phyloP scores from a whole-genome alignment of 106 monocot genomes.

The Acorus calamus region DNA sequence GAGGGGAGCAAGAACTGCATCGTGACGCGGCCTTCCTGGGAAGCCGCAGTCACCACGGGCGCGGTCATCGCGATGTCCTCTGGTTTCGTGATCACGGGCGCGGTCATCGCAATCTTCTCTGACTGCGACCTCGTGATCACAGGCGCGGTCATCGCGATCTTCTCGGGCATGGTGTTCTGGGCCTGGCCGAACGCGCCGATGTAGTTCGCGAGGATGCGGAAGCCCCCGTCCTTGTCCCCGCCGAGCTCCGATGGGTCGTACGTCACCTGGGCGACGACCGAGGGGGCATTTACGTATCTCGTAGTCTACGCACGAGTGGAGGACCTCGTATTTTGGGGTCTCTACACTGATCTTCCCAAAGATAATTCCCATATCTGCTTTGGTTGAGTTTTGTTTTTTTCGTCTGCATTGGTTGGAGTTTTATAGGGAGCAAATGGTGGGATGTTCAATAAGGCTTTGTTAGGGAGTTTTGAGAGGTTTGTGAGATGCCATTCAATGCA shows the following conservation, averaged over 20 bases:
- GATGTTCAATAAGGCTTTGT: too few species aligned
- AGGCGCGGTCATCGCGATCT: slow-evolving; percentile 68
- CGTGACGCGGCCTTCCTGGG: slow-evolving; percentile 23
- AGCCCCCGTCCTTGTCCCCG: slow-evolving; percentile 71
- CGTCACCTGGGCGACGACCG: slow-evolving; percentile 74
- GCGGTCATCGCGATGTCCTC: slow-evolving; percentile 48
- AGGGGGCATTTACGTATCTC: slow-evolving; percentile 58
- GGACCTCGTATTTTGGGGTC: slow-evolving; percentile 63
- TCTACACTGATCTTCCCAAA: slow-evolving; percentile 79
- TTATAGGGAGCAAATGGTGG: too few species aligned
- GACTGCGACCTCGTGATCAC: slow-evolving; percentile 34
- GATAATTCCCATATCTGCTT: slow-evolving; percentile 42
- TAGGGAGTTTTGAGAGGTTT: too few species aligned
- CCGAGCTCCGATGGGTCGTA: slow-evolving; percentile 53
- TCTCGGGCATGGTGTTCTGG: slow-evolving; percentile 57
- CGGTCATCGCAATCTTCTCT: slow-evolving; percentile 72
- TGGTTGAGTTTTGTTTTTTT: too few species aligned
- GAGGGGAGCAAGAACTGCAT: slow-evolving; percentile 86
- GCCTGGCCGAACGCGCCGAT: slow-evolving; percentile 85
- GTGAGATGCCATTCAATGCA: too few species aligned
- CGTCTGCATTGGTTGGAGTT: too few species aligned
- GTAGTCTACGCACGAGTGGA: slow-evolving; percentile 56
- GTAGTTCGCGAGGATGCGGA: slow-evolving; percentile 82
- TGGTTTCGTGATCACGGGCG: slow-evolving; percentile 32
- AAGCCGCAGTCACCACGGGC: slow-evolving; percentile 10